Percentiles rank a stretch among this genome's conserved stretches.
Evolutionary conservation across 2,329 filamentous ascomycete genomes (phyloP).

Genomic region (Exophiala bonariae): DNA sequence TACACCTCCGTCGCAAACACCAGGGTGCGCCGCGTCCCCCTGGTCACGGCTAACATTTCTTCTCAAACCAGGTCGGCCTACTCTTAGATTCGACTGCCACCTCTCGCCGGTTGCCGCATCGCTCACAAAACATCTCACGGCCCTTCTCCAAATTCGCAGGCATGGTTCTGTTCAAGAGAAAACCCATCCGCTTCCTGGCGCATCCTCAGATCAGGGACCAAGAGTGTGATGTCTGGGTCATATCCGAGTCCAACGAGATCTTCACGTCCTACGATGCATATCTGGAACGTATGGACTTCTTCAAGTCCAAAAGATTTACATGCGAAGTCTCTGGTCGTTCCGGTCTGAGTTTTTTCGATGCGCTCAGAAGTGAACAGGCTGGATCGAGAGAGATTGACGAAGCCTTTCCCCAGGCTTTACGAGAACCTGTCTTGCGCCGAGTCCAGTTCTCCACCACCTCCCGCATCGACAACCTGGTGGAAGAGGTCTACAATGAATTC

Average conservation of each 20-base stretch:
- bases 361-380: constrained; percentile 72
- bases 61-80: neutral
- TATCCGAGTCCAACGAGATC: constrained; percentile 84
- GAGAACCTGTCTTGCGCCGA: constrained; percentile 83
- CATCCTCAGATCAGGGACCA: constrained; percentile 75
- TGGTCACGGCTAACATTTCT: neutral
- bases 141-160: constrained; percentile 2
- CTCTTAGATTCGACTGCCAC: neutral
- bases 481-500: constrained; percentile 58
- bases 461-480: constrained; percentile 75
- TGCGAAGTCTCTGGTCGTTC: constrained; percentile 96
- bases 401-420: constrained; percentile 86
- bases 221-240: constrained; percentile 86
- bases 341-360: constrained; percentile 87
- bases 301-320: constrained; percentile 70
- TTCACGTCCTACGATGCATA: constrained; percentile 89
- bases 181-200: constrained; percentile 81
- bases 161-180: constrained; percentile 93
- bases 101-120: neutral
- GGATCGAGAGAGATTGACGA: constrained; percentile 88
- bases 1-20: neutral
- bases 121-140: neutral
- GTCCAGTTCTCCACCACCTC: constrained; percentile 90
- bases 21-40: neutral
- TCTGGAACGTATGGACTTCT: constrained; percentile 57